phyloP scores from a whole-genome alignment of 2,329 filamentous ascomycete genomes.

The Cercospora nicotianae region DNA sequence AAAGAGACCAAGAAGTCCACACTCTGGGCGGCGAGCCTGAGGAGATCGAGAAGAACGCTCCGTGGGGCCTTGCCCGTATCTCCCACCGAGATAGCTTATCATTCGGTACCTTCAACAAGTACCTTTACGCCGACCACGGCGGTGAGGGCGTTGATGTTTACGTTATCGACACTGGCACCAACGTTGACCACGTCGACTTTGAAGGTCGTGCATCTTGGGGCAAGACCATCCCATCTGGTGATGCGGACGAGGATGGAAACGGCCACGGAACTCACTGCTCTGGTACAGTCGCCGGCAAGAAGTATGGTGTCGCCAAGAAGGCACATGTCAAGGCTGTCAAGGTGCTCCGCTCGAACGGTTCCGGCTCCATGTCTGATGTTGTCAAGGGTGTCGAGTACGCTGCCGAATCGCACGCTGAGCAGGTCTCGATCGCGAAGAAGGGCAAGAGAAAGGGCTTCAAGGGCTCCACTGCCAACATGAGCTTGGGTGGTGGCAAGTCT shows the following conservation, averaged over 20 bases:
- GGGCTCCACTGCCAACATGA: constrained; percentile 99
- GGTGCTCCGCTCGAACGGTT: constrained; percentile 95
- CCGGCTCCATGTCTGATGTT: constrained; percentile 97
- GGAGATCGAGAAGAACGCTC: constrained; percentile 82
- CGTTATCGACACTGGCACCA: constrained; percentile 97
- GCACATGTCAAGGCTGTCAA: constrained; percentile 96
- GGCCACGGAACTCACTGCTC: constrained; percentile 99
- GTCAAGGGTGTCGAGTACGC: constrained; percentile 98
- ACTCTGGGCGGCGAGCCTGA: constrained; percentile 59
- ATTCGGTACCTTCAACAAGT: constrained; percentile 97
- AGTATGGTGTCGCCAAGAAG: constrained; percentile 99
- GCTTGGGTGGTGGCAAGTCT: constrained; percentile 95
- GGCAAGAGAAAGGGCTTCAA: constrained; percentile 96
- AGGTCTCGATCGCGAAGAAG: constrained; percentile 75
- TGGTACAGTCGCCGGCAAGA: constrained; percentile 94
- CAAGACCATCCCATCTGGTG: constrained; percentile 85
- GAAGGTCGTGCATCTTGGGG: constrained; percentile 95
- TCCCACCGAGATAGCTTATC: constrained; percentile 85
- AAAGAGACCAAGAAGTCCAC: constrained; percentile 90
- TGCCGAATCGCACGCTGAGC: constrained; percentile 73
- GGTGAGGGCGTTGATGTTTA: constrained; percentile 99
- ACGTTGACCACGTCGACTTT: constrained; percentile 91
- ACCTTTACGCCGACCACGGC: constrained; percentile 83
- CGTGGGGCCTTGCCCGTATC: constrained; percentile 98
- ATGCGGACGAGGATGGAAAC: constrained; percentile 90